A percentile compares a stretch with the other conserved stretches of the same genome.
These are phyloP conservation scores for Turnera subulata DNA, from an alignment of 345 rosid genomes.

Conservation along the genomic window DNA sequence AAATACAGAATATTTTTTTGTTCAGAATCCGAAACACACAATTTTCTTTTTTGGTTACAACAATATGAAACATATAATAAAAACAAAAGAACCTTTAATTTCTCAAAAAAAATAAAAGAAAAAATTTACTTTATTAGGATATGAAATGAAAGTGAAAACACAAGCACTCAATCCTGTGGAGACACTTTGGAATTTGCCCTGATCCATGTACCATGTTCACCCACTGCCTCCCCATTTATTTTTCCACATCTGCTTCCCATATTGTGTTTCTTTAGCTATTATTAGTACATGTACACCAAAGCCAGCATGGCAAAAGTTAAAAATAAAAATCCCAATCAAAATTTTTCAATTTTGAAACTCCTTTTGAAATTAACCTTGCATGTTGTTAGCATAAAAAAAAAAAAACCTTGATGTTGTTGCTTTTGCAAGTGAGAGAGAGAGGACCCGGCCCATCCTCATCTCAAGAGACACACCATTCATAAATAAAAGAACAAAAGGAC, in stretches of 20 bases:
- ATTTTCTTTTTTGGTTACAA: background rate
- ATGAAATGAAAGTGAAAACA: constrained; percentile 24
- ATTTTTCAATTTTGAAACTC: no score
- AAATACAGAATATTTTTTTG: no score
- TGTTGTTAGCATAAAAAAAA: no score
- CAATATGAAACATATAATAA: background rate
- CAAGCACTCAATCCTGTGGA: background rate
- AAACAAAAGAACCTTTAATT: background rate
- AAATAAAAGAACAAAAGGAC: background rate
- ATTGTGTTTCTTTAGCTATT: constrained; percentile 3
- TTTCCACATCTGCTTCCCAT: background rate
- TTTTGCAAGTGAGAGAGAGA: no score
- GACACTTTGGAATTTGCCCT: no score
- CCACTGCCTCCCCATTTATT: constrained; percentile 2
- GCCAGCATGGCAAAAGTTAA: background rate
- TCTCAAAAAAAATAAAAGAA: background rate
- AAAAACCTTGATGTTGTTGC: no score
- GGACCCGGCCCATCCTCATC: constrained; percentile 21
- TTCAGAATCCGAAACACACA: no score
- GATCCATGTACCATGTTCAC: background rate
- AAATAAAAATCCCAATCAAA: background rate
- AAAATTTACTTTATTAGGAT: constrained; percentile 30
- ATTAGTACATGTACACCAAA: constrained; percentile 14
- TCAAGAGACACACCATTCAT: constrained; percentile 24
- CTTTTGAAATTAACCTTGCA: no score